Evolutionary conservation across 352 stramenopile genomes (phyloP).

Genomic region (Thalassiosira livingstoniorum): DNA sequence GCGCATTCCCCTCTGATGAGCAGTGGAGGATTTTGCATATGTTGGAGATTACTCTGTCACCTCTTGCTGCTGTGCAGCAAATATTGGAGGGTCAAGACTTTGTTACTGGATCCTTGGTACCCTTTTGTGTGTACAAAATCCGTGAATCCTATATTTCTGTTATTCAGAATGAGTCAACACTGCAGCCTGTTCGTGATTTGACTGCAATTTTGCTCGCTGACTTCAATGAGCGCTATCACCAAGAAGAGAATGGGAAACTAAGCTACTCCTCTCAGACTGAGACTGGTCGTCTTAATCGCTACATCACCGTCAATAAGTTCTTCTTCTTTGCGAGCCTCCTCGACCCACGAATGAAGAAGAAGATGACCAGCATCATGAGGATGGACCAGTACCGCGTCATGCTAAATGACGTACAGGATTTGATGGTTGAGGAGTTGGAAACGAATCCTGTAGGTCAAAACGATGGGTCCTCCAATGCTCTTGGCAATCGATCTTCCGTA

Average conservation of each 20-base stretch:
- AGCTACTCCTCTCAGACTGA: neutral
- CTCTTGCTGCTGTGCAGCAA: slow-evolving; percentile 5
- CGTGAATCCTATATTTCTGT: neutral
- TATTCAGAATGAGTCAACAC: neutral
- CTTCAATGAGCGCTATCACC: slow-evolving; percentile 19
- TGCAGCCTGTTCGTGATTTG: neutral
- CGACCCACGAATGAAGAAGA: neutral
- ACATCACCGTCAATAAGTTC: slow-evolving; percentile 3
- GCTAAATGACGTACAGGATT: neutral
- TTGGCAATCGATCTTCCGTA: no score
- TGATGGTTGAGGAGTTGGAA: neutral
- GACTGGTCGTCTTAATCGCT: neutral
- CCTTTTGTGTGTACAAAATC: slow-evolving; percentile 16
- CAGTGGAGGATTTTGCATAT: no score
- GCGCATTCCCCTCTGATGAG: no score
- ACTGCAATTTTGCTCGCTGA: neutral
- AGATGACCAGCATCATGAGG: neutral
- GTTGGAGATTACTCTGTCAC: neutral
- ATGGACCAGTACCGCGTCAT: neutral
- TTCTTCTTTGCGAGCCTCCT: neutral
- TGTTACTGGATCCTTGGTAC: slow-evolving; percentile 11
- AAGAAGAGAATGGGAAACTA: neutral
- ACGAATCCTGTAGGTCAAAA: no score
- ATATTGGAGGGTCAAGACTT: slow-evolving; percentile 18
- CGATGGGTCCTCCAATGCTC: no score